Percentiles rank a stretch among this genome's conserved stretches.
phyloP scores from a whole-genome alignment of 768 basidiomycete genomes.

The Piloderma croceum region DNA sequence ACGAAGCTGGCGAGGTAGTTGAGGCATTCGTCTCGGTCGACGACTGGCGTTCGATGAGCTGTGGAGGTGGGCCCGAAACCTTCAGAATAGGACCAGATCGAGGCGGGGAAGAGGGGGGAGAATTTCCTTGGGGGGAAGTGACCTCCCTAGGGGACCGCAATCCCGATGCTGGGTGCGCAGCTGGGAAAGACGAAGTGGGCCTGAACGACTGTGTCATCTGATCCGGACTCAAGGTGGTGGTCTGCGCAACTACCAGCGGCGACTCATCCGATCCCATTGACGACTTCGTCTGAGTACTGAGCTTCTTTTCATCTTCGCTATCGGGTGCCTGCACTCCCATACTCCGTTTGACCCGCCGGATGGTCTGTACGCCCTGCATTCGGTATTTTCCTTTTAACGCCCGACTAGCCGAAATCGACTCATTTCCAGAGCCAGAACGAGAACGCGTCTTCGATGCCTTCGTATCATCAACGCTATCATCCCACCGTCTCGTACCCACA shows the following conservation, averaged over 20 bases:
- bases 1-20: too few species aligned
- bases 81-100: neutral
- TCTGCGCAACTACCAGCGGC: slow-evolving; percentile 1
- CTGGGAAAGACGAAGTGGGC: slow-evolving; percentile 1
- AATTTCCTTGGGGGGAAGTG: neutral
- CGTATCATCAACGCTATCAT: too few species aligned
- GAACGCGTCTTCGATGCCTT: slow-evolving; percentile 16
- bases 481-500: slow-evolving; percentile 10
- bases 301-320: slow-evolving; percentile 17
- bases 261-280: slow-evolving; percentile 2
- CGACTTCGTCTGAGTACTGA: slow-evolving; percentile 4
- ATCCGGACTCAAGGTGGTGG: neutral
- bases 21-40: slow-evolving; percentile 41
- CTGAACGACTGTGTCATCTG: slow-evolving; percentile 2
- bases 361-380: slow-evolving; percentile 68
- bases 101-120: neutral
- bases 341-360: slow-evolving; percentile 44
- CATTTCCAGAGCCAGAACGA: slow-evolving; percentile 17
- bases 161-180: slow-evolving; percentile 5
- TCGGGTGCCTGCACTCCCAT: slow-evolving; percentile 55
- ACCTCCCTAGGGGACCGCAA: slow-evolving; percentile 5
- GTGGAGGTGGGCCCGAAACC: slow-evolving; percentile 15
- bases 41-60: slow-evolving; percentile 31
- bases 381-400: slow-evolving; percentile 53
- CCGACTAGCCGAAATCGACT: slow-evolving; percentile 29